Conservation (phyloP, 2,329 filamentous ascomycete species). For the Trichophyton benhamiae region DNA sequence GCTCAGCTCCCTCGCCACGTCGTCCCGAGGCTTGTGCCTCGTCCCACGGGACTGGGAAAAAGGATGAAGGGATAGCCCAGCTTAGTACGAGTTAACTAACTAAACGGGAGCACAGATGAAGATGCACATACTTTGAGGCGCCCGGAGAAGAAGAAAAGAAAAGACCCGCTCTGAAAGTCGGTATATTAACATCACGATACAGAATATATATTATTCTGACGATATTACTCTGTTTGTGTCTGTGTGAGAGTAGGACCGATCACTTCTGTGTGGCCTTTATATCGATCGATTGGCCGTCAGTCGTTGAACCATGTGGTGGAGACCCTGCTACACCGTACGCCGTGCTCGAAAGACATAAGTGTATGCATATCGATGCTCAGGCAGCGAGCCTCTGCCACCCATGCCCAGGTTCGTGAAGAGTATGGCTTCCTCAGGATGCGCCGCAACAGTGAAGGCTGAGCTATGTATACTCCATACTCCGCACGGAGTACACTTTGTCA, state of each 20-base stretch:
- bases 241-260: not conserved
- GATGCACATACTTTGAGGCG: not conserved
- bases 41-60: conserved; percentile 3
- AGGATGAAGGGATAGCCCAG: not conserved
- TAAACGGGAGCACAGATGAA: not conserved
- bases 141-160: not conserved
- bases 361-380: not conserved
- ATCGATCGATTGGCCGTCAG: not conserved
- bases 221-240: not conserved
- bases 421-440: not conserved
- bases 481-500: not conserved
- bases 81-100: not conserved
- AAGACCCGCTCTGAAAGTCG: not conserved
- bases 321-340: not conserved
- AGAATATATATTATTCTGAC: not conserved
- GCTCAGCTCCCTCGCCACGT: conserved; percentile 1
- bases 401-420: not conserved
- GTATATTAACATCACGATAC: not conserved
- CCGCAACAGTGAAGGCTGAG: not conserved
- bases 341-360: not conserved
- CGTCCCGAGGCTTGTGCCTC: conserved; percentile 10
- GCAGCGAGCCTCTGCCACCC: not conserved
- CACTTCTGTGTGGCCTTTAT: not conserved
- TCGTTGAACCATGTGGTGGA: not conserved
- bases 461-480: not conserved